Base-by-base conservation (phyloP, 1,139 yeast species). In the Hansenula lynferdii region DNA sequence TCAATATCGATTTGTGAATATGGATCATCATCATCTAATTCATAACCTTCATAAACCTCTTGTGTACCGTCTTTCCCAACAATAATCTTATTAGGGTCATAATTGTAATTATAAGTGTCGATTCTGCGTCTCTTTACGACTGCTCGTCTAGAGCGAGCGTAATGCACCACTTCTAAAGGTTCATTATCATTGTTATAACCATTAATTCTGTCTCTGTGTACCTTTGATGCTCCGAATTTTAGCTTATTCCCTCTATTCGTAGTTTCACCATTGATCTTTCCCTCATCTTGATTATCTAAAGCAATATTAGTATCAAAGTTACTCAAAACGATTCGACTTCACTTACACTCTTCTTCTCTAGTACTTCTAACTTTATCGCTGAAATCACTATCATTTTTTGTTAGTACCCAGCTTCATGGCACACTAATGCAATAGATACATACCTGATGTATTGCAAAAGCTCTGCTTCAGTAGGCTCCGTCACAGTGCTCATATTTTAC, bases 201-300 rank as follows among this genome's bases (percentile, higher is more conserved):
- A 41, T 60, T 53, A 19, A 64, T 47, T 28, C 50, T 51, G 24
- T 48, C 57, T 36, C 67, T 54, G 29, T 62, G 62, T 37, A 56
- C 69, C 49, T 48, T 43, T 14, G 67, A 62, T 6, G 79, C 65
- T 3, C 70, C 71, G 30, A 70, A 67, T 37, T 74, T 69, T 30
- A 80, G 61, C 54, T 81, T 81, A 48, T 74, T 71, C 11, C 86
- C 86, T 38, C 86, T 64, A 52, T 81, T 81, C 1, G 78, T 59
- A 2, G 60, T 50, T 16, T 59, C 58, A 4, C 67, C 65, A 20
- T 50, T 45, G 8, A 50, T 43, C 8, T 27, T 38, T 3, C 49
- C 56, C 4, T 43, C 45, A 12, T 27, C 32, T 26, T 25, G 29
- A 5, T 29, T 21, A 19, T 14, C 34, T 20, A 10, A 17, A 28